These are phyloP conservation scores for Silybum marianum DNA, from an alignment of 129 eudicot species.

Conservation along the genomic window DNA sequence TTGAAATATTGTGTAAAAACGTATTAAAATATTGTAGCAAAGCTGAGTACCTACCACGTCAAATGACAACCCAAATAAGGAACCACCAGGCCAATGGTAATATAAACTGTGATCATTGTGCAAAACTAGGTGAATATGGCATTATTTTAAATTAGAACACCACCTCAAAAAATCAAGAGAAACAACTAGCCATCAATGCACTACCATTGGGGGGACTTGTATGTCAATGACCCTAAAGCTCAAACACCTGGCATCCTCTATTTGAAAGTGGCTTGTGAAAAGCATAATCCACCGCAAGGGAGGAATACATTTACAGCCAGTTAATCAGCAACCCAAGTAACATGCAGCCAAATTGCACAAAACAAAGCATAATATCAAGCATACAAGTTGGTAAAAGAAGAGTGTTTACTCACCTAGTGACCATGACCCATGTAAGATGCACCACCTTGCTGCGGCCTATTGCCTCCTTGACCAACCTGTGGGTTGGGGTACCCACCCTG, in stretches of 20 bases:
- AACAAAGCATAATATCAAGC: not conserved
- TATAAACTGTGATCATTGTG: not conserved
- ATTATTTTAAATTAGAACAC: not conserved
- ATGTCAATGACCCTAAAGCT: not conserved
- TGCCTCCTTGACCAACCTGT: conserved; percentile 80
- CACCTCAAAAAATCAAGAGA: not conserved
- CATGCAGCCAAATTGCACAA: not conserved
- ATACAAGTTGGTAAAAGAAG: not conserved
- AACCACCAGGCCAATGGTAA: not conserved
- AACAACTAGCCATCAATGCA: not conserved
- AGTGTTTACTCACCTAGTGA: conserved; percentile 52
- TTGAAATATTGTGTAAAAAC: not conserved
- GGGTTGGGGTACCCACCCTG: conserved; percentile 78
- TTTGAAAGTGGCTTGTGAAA: not conserved
- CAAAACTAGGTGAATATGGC: not conserved
- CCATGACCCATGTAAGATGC: conserved; percentile 81
- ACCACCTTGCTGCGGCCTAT: conserved; percentile 80
- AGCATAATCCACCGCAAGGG: not conserved
- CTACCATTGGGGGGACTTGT: not conserved
- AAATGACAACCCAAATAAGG: not conserved
- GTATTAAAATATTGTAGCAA: not conserved
- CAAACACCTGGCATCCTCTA: not conserved
- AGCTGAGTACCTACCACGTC: not conserved
- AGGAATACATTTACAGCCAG: not conserved
- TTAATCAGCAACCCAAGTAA: not conserved